Base-by-base conservation (phyloP, 83 land plant genomes). In the Thuja plicata region DNA sequence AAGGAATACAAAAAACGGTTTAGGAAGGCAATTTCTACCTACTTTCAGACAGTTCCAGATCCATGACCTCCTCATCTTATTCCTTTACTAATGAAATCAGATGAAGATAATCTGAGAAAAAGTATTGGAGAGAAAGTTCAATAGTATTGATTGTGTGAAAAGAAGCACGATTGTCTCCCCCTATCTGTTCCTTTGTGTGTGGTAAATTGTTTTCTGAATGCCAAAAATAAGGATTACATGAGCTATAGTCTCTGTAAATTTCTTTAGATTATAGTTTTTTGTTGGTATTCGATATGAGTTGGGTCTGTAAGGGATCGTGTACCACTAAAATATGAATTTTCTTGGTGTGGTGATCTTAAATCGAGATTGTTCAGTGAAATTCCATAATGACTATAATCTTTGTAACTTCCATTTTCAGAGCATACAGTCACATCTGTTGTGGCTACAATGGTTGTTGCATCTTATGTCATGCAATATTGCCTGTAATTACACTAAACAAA, bases 1-100 rank as follows among this genome's bases (percentile, higher is more conserved):
- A 92, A 89, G 84, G 96, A 97, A 76, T 98, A 98, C 90, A 97
- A 98, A 90, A 96, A 93, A 83, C 90, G 99, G 57, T 97, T 98
- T 85, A 93, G 99, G 55, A 98, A 97, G 89, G 99, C 97, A 84
- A 97, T 97, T 92, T 93, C 98, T 8, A 87, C 93, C 52, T 94
- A 98, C 89, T 98, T 98, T 90, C 89, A 95, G 38, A 91, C 91
- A 21, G 93, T 98, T 52, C 99, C 99, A 16, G 99, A 98, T 88
- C 92, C 92, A 24, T 96, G 98, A 97, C 93, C 92, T 91, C 91
- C 94, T 73, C 48, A 38, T 7, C 85, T 86, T 88, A 87, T 88
- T 55, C 86, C 48, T 79, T 30, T 30, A 34, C 60, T 3, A 8
- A 62, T 24, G 15, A 43, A 86, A 60, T 86, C 66, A 70, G 43